phyloP scores from a whole-genome alignment of 2,329 filamentous ascomycete species.

The Sclerotinia subarctica region DNA sequence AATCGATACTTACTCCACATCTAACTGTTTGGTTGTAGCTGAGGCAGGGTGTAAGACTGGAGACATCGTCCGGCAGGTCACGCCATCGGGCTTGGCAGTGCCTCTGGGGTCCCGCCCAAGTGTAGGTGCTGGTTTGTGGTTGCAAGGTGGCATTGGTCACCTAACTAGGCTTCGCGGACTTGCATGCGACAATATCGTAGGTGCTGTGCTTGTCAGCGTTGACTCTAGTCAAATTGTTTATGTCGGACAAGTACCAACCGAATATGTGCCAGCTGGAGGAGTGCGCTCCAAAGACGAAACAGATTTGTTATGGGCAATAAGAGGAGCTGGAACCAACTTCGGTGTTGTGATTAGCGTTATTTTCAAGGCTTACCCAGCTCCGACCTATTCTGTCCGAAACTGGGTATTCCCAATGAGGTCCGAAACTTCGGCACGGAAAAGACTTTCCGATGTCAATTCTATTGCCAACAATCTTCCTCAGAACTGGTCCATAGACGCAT shows the following conservation, averaged over 20 bases:
- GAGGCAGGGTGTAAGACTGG: constrained; percentile 55
- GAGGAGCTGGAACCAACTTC: constrained; percentile 32
- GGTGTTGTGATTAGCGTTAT: constrained; percentile 31
- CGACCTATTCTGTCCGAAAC: constrained; percentile 28
- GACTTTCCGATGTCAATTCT: constrained; percentile 40
- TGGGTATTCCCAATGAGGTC: constrained; percentile 27
- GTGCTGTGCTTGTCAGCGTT: constrained; percentile 56
- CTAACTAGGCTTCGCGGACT: constrained; percentile 47
- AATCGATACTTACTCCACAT: constrained; percentile 24
- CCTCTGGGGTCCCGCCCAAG: constrained; percentile 60
- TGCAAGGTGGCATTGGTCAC: constrained; percentile 61
- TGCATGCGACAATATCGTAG: constrained; percentile 57
- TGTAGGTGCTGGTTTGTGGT: constrained; percentile 60
- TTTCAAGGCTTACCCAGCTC: constrained; percentile 27
- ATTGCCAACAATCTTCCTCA: constrained; percentile 43
- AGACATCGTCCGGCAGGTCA: constrained; percentile 47
- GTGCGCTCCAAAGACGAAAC: constrained; percentile 26
- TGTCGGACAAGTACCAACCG: constrained; percentile 44
- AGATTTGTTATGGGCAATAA: constrained; percentile 31
- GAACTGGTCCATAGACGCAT: constrained; percentile 51
- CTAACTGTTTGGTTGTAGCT: constrained; percentile 46
- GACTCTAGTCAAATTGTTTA: constrained; percentile 46
- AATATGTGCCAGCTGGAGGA: constrained; percentile 25
- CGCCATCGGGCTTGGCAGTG: constrained; percentile 50
- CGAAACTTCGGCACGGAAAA: constrained; percentile 36